Base-by-base conservation (phyloP, 2,329 filamentous ascomycete species). In the Remersonia thermophila region DNA sequence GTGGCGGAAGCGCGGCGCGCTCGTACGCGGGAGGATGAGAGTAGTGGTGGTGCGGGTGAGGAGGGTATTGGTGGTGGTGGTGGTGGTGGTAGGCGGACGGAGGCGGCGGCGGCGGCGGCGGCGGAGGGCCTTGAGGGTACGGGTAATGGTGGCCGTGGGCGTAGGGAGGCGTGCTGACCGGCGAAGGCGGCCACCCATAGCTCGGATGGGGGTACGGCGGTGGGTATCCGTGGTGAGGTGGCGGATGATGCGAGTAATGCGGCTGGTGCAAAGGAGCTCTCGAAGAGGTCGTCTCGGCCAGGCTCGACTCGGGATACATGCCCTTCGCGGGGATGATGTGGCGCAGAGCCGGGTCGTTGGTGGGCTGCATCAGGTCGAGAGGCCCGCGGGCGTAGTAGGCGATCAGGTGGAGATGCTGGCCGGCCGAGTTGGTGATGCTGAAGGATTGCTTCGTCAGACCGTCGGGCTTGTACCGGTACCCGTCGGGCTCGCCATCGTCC, bases 401-500 rank as follows among this genome's bases (percentile, higher is more conserved):
- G 62, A 98, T 98, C 35, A 98, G 72, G 62, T 98, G 91, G 2
- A 98, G 76, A 55, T 96, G 91, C 51, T 95, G 86, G 46, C 85
- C 52, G 27, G 71, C 78, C 2, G 83, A 85, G 1, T 91, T 96
- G 15, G 87, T 95, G 62, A 98, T 96, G 63, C 89, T 96, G 69
- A 96, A 98, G 0, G 91, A 96, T 61, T 98, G 91, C 71, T 98
- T 98, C 86, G 96, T 95, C 3, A 98, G 71, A 1, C 91, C 91
- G 52, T 98, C 91, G 8, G 81, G 83, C 67, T 95, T 98, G 63
- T 94, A 94, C 45, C 85, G 71, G 58, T 94, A 94, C 29, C 86
- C 86, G 56, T 94, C 86, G 0, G 83, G 84, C 51, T 93, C 85
- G 48, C 76, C 81, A 36, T 83, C 80, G 46, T 86, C 81, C 33